Evolutionary conservation across 176 grass and related monocot genomes (phyloP).

Genomic region (Pharus latifolius): DNA sequence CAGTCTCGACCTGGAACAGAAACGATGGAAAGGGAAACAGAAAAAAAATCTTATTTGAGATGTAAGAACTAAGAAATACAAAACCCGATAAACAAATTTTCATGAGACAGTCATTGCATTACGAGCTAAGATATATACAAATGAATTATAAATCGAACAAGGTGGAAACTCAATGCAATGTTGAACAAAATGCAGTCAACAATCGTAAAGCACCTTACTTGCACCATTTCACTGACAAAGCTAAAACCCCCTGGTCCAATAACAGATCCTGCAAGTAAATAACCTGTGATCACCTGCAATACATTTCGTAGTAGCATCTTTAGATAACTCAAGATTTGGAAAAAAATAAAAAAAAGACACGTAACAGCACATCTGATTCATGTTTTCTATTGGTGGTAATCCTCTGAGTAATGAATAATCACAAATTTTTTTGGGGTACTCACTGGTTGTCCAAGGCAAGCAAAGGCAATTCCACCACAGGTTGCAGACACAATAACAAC

Average conservation of each 20-base stretch:
- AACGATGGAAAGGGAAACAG: background rate
- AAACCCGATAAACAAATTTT: too few relatives aligned
- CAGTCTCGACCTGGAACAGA: conserved; percentile 85
- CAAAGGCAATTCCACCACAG: conserved; percentile 95
- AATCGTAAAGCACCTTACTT: conserved; percentile 82
- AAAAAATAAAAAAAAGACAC: background rate
- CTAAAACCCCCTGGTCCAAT: conserved; percentile 96
- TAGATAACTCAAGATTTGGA: conserved; percentile 15
- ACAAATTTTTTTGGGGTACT: too few relatives aligned
- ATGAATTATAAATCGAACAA: background rate
- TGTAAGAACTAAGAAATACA: too few relatives aligned
- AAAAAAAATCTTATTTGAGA: background rate
- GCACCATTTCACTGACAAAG: conserved; percentile 99
- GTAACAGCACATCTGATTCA: too few relatives aligned
- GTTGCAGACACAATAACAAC: conserved; percentile 95
- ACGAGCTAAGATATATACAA: background rate
- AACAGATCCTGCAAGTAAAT: conserved; percentile 97
- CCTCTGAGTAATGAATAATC: too few relatives aligned
- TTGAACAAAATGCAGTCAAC: conserved; percentile 13
- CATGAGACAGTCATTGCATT: background rate
- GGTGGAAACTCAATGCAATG: background rate
- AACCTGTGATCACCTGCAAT: conserved; percentile 94
- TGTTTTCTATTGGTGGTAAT: background rate
- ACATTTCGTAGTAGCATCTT: conserved; percentile 21
- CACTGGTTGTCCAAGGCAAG: conserved; percentile 95